Conservation (phyloP, 169 alveolate genomes). For the Plasmodium relictum region DNA sequence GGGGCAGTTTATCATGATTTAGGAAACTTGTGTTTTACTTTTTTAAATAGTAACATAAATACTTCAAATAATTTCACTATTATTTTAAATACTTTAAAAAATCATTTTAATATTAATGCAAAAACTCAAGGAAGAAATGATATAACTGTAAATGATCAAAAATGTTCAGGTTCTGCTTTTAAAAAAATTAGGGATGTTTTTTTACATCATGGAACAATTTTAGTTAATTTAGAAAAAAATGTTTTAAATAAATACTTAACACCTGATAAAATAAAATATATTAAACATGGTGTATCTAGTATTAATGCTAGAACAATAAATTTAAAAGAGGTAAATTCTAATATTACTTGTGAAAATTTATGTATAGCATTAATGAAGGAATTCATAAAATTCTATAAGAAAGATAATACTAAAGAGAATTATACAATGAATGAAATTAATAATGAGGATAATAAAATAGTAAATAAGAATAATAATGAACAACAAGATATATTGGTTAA, state of each 20-base stretch:
- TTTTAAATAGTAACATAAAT: constrained; percentile 86
- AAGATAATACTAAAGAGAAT: background rate
- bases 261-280: constrained; percentile 86
- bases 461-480: background rate
- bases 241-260: constrained; percentile 86
- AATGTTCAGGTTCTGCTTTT: constrained; percentile 94
- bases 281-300: constrained; percentile 89
- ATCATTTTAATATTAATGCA: constrained; percentile 84
- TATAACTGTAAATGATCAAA: constrained; percentile 87
- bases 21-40: constrained; percentile 93
- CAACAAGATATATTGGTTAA: too few species aligned
- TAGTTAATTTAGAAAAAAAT: constrained; percentile 83
- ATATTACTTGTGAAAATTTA: constrained; percentile 81
- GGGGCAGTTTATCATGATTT: constrained; percentile 96
- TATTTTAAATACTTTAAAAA: constrained; percentile 85
- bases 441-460: background rate
- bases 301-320: constrained; percentile 88
- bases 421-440: background rate
- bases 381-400: constrained; percentile 58
- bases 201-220: constrained; percentile 95
- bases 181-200: constrained; percentile 87
- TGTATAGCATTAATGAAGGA: constrained; percentile 78
- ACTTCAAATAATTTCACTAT: constrained; percentile 86
- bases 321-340: constrained; percentile 78
- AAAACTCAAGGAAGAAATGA: constrained; percentile 93